Evolutionary conservation across 768 basidiomycete species (phyloP).

Genomic region (Rhodotorula babjevae): DNA sequence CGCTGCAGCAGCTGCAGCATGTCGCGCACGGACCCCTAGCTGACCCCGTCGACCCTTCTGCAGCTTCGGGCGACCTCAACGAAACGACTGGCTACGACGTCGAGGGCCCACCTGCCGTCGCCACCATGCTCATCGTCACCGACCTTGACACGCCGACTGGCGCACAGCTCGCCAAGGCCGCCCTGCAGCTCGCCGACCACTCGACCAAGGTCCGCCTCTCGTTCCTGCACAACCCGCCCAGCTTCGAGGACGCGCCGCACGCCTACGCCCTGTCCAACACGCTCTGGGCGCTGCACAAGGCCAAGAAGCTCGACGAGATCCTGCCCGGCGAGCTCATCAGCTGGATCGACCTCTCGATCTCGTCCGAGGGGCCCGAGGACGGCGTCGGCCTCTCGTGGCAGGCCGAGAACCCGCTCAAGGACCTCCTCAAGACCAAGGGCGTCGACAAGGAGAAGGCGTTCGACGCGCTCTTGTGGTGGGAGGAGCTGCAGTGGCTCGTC

Average conservation of each 20-base stretch:
- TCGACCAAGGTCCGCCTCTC: constrained; percentile 59
- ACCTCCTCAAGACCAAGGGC: constrained; percentile 19
- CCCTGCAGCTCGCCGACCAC: constrained; percentile 56
- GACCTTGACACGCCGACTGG: constrained; percentile 69
- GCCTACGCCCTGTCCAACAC: constrained; percentile 45
- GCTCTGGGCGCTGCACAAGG: constrained; percentile 55
- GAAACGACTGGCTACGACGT: constrained; percentile 12
- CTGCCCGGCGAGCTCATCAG: constrained; percentile 25
- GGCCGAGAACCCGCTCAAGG: constrained; percentile 18
- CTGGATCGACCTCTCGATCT: constrained; percentile 26
- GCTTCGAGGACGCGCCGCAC: constrained; percentile 4
- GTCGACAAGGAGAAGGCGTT: constrained; percentile 18
- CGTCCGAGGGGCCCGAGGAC: not conserved
- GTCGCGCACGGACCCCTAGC: too few relatives aligned
- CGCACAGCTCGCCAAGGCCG: constrained; percentile 59
- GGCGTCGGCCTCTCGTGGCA: not conserved
- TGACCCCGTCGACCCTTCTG: too few relatives aligned
- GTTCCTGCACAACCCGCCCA: constrained; percentile 69
- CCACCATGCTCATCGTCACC: constrained; percentile 60
- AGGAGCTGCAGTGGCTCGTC: constrained; percentile 3
- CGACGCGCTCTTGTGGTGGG: constrained; percentile 24
- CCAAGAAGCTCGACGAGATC: constrained; percentile 49
- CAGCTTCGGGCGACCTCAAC: not conserved
- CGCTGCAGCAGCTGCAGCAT: too few relatives aligned
- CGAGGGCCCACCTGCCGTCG: constrained; percentile 19